phyloP scores from a whole-genome alignment of 2,329 filamentous ascomycete species.

The Fusarium mexicanum region DNA sequence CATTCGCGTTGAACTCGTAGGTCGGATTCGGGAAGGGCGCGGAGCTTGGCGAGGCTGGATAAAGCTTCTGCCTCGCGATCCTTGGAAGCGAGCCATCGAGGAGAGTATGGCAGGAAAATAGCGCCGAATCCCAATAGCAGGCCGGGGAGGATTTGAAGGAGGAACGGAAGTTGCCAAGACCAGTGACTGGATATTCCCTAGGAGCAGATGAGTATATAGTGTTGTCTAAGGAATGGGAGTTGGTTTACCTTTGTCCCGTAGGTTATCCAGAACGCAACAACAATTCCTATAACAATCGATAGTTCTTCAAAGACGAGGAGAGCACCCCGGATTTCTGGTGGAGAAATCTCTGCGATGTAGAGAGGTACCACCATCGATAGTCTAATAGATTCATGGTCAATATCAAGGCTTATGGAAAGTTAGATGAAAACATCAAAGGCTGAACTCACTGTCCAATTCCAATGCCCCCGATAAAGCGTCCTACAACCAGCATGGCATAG shows the following conservation, averaged over 20 bases:
- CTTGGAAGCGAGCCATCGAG: constrained; percentile 42
- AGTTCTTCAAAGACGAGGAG: constrained; percentile 56
- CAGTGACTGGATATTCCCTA: constrained; percentile 36
- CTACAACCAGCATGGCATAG: constrained; percentile 54
- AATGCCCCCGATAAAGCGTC: constrained; percentile 55
- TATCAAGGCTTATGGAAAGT: accelerated
- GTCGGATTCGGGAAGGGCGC: constrained; percentile 35
- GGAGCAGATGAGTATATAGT: not conserved
- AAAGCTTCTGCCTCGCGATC: constrained; percentile 41
- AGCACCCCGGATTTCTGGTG: constrained; percentile 58
- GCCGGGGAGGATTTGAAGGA: constrained; percentile 44
- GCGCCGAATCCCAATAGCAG: constrained; percentile 39
- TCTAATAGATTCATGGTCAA: not conserved
- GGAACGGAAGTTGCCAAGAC: constrained; percentile 46
- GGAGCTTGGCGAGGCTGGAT: constrained; percentile 33
- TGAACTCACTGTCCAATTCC: constrained; percentile 48
- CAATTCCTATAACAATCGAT: constrained; percentile 45
- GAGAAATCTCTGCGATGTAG: constrained; percentile 59
- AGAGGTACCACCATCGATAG: constrained; percentile 51
- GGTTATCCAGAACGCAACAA: constrained; percentile 47
- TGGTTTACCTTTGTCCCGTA: constrained; percentile 40
- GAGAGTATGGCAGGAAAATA: constrained; percentile 41
- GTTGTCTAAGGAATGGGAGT: accelerated
- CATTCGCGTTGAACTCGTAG: constrained; percentile 36
- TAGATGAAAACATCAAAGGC: not conserved